Conservation (phyloP, 257 asterid genomes). For the Mitragyna speciosa region DNA sequence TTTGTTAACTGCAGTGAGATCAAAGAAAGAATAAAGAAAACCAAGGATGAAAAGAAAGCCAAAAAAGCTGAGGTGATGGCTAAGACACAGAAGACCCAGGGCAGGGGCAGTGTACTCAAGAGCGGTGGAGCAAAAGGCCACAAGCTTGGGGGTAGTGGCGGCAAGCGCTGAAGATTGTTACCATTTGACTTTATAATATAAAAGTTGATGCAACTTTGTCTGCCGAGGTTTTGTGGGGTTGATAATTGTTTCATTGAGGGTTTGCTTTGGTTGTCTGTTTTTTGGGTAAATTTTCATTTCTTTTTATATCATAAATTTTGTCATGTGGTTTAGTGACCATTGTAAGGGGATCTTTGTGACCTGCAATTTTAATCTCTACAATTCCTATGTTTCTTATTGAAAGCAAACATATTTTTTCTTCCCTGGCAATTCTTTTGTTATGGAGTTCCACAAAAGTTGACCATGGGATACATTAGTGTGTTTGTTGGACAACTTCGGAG, state of each 20-base stretch:
- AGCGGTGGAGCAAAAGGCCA: slow-evolving; percentile 66
- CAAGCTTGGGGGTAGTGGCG: slow-evolving; percentile 84
- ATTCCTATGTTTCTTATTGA: not conserved
- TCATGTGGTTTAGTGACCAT: not conserved
- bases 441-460: not conserved
- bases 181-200: not conserved
- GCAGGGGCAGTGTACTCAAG: slow-evolving; percentile 49
- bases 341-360: not conserved
- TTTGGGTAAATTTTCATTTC: not conserved
- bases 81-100: slow-evolving; percentile 55
- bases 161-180: slow-evolving; percentile 51
- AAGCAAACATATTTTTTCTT: too few species aligned
- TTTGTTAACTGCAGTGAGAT: slow-evolving; percentile 55
- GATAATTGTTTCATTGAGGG: not conserved
- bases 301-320: not conserved
- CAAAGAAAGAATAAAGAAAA: slow-evolving; percentile 85
- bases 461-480: not conserved
- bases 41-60: slow-evolving; percentile 87
- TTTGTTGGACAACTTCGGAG: not conserved
- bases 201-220: not conserved
- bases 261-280: not conserved
- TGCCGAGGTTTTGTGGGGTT: not conserved
- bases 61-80: slow-evolving; percentile 72
- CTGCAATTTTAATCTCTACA: not conserved
- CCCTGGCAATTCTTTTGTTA: not conserved